Conservation (phyloP, 2,329 filamentous ascomycete species). For the Lojkania enalia region DNA sequence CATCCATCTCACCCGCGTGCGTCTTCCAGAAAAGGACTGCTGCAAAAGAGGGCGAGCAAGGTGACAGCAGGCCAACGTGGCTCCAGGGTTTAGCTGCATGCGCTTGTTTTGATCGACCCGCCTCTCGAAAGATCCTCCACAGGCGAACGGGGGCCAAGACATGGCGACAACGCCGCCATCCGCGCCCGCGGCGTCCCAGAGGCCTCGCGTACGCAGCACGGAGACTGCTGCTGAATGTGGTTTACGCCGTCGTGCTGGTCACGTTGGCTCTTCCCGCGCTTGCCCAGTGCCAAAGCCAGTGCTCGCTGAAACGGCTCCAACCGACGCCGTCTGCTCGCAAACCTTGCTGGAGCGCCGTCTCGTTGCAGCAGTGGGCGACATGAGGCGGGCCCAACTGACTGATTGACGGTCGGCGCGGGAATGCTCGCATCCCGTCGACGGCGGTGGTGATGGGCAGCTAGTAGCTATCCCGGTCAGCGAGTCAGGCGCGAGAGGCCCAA, state of each 20-base stretch:
- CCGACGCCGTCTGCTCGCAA: slow-evolving; percentile 24
- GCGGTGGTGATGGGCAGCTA: not conserved
- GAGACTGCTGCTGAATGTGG: slow-evolving; percentile 37
- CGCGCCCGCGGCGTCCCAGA: slow-evolving; percentile 36
- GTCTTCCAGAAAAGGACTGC: slow-evolving; percentile 1
- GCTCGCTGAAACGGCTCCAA: slow-evolving; percentile 32
- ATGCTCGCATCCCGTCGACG: not conserved
- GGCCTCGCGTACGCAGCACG: slow-evolving; percentile 31
- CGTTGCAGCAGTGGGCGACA: slow-evolving; percentile 7
- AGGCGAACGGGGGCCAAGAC: slow-evolving; percentile 41
- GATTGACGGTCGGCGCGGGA: too few species aligned
- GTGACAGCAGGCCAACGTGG: slow-evolving; percentile 43
- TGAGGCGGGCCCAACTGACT: too few species aligned
- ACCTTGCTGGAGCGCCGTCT: slow-evolving; percentile 23
- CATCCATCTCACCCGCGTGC: not conserved
- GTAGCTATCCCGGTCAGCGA: slow-evolving; percentile 15
- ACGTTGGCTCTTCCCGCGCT: slow-evolving; percentile 33
- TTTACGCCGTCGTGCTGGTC: slow-evolving; percentile 30
- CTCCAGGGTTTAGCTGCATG: slow-evolving; percentile 45
- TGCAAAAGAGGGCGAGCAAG: not conserved
- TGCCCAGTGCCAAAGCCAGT: too few species aligned
- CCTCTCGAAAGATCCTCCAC: slow-evolving; percentile 43
- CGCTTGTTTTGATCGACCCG: slow-evolving; percentile 47
- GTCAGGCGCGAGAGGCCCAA: slow-evolving; percentile 4
- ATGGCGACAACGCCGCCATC: slow-evolving; percentile 39